phyloP scores from a whole-genome alignment of 768 basidiomycete genomes.

The Podaxis sp. region DNA sequence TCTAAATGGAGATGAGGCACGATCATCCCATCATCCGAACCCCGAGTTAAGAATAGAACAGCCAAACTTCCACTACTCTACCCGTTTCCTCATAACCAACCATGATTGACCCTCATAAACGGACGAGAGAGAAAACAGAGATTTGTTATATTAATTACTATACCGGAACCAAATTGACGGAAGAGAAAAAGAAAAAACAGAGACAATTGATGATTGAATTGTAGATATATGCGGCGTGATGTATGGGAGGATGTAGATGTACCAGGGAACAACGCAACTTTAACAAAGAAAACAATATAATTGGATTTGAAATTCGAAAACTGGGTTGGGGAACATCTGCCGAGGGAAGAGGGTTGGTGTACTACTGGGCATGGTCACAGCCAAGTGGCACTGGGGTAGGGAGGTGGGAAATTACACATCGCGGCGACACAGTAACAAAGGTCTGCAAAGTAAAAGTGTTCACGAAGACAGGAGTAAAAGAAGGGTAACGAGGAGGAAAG shows the following conservation, averaged over 20 bases:
- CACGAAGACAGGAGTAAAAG: background rate
- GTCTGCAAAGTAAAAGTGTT: background rate
- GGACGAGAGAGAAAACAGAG: background rate
- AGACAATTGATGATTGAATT: background rate
- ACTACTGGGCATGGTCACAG: background rate
- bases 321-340: too few relatives aligned
- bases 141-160: slow-evolving; percentile 3
- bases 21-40: background rate
- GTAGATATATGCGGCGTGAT: background rate
- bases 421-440: background rate
- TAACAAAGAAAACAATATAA: background rate
- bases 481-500: background rate
- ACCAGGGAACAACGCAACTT: background rate
- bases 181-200: background rate
- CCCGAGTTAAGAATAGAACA: background rate
- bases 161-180: background rate
- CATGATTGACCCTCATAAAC: too few relatives aligned
- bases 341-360: background rate
- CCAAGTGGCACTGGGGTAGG: background rate
- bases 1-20: background rate
- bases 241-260: background rate
- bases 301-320: background rate
- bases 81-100: too few relatives aligned
- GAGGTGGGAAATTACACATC: background rate
- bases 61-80: too few relatives aligned